Evolutionary conservation across 2,329 filamentous ascomycete species (phyloP).

Genomic region (Didymella sp.): DNA sequence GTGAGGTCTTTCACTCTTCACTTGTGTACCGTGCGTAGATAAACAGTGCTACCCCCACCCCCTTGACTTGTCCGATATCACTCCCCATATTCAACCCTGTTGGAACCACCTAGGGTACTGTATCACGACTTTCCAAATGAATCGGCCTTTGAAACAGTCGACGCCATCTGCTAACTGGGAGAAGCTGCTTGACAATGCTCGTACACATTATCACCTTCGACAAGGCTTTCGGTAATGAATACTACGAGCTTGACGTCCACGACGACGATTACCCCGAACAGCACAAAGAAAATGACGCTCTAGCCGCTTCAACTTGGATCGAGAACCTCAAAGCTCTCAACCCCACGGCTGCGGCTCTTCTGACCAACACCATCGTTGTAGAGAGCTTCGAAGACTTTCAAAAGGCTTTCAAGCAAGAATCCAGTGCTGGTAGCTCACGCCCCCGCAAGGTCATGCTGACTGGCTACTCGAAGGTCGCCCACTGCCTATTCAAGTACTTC

Average conservation of each 20-base stretch:
- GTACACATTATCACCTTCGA: neutral
- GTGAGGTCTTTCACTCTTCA: too few relatives aligned
- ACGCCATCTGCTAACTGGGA: neutral
- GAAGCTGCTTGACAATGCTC: neutral
- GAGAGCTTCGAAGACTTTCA: neutral
- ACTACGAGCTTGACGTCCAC: neutral
- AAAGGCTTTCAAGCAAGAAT: neutral
- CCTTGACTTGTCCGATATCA: too few relatives aligned
- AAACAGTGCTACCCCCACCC: too few relatives aligned
- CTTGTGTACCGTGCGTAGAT: too few relatives aligned
- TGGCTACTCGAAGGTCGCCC: neutral
- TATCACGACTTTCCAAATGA: too few relatives aligned
- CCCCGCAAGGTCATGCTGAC: neutral
- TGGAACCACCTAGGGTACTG: too few relatives aligned
- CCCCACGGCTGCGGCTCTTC: neutral
- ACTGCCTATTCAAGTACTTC: neutral
- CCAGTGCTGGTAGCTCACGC: neutral
- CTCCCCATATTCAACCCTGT: too few relatives aligned
- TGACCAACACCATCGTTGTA: neutral
- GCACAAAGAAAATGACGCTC: neutral
- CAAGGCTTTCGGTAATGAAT: neutral
- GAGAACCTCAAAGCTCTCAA: neutral
- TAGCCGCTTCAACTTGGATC: neutral
- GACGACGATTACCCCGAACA: neutral
- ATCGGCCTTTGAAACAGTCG: too few relatives aligned